Percentiles rank a stretch among this genome's conserved stretches.
Evolutionary conservation across 2,329 filamentous ascomycete genomes (phyloP).

Genomic region (Ambrosiella cleistominuta): DNA sequence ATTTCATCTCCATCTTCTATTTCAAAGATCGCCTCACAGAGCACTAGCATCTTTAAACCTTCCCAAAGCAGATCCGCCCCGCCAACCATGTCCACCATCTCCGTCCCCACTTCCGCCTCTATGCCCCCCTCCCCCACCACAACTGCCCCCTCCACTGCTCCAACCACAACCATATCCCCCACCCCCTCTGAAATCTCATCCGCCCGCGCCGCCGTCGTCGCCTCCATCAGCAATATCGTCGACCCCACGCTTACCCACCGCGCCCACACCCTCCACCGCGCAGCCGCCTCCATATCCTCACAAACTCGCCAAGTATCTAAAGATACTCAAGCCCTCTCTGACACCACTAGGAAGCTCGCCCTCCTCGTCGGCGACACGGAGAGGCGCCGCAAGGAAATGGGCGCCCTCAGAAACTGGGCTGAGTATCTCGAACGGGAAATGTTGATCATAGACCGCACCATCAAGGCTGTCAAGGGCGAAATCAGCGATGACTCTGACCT

Average conservation of each 20-base stretch:
- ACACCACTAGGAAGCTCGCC: conserved; percentile 39
- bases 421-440: conserved; percentile 60
- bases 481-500: conserved; percentile 5
- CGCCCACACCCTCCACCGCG: conserved; percentile 51
- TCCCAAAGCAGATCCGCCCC: too few species aligned
- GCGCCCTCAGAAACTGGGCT: conserved; percentile 74
- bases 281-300: conserved; percentile 43
- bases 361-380: conserved; percentile 46
- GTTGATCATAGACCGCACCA: conserved; percentile 44
- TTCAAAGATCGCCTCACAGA: too few species aligned
- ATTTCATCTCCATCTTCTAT: too few species aligned
- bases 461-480: conserved; percentile 26
- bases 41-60: too few species aligned
- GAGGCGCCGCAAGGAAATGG: conserved; percentile 55
- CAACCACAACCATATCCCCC: conserved; percentile 18
- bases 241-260: conserved; percentile 51
- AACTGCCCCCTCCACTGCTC: background rate
- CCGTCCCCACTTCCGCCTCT: background rate
- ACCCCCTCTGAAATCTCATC: conserved; percentile 33
- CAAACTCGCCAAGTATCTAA: conserved; percentile 25
- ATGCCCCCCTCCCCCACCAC: background rate
- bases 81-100: background rate
- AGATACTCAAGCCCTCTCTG: background rate
- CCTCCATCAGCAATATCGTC: conserved; percentile 50
- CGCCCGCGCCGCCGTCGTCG: conserved; percentile 41